A percentile compares a stretch with the other conserved stretches of the same genome.
phyloP scores from a whole-genome alignment of 441 rosid genomes.

The Mallotus japonicus region DNA sequence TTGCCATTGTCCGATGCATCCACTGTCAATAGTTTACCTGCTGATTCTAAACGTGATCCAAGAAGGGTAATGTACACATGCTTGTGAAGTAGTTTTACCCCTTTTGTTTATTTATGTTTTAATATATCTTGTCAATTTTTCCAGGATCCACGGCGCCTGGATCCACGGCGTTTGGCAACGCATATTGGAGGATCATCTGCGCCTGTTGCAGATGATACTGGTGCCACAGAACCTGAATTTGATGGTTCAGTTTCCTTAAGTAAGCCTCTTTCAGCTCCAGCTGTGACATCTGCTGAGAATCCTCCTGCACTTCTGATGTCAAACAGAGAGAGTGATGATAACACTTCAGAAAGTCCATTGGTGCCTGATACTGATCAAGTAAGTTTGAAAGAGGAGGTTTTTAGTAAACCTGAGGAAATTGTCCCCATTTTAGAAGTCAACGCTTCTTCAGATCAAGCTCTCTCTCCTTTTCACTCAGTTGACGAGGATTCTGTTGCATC shows the following conservation, averaged over 20 bases:
- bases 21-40: slow-evolving; percentile 39
- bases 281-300: slow-evolving; percentile 39
- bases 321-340: slow-evolving; percentile 45
- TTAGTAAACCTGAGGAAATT: slow-evolving; percentile 44
- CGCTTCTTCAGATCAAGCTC: slow-evolving; percentile 47
- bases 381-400: slow-evolving; percentile 48
- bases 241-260: slow-evolving; percentile 48
- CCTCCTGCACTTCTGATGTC: slow-evolving; percentile 35
- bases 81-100: not conserved
- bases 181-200: slow-evolving; percentile 44
- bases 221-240: slow-evolving; percentile 45
- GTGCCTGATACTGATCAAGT: slow-evolving; percentile 45
- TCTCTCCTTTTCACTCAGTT: slow-evolving; percentile 44
- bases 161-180: slow-evolving; percentile 74
- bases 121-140: slow-evolving; percentile 24
- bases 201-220: slow-evolving; percentile 49
- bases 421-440: slow-evolving; percentile 40
- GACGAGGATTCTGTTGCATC: slow-evolving; percentile 47
- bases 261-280: slow-evolving; percentile 49
- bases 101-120: slow-evolving; percentile 10
- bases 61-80: slow-evolving; percentile 67
- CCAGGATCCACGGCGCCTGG: slow-evolving; percentile 99
- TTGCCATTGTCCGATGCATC: slow-evolving; percentile 49
- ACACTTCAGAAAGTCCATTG: slow-evolving; percentile 41
- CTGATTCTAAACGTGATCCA: slow-evolving; percentile 93